These are phyloP conservation scores for Ophiostoma australiae DNA, from an alignment of 2,329 filamentous ascomycete genomes.

Conservation along the genomic window DNA sequence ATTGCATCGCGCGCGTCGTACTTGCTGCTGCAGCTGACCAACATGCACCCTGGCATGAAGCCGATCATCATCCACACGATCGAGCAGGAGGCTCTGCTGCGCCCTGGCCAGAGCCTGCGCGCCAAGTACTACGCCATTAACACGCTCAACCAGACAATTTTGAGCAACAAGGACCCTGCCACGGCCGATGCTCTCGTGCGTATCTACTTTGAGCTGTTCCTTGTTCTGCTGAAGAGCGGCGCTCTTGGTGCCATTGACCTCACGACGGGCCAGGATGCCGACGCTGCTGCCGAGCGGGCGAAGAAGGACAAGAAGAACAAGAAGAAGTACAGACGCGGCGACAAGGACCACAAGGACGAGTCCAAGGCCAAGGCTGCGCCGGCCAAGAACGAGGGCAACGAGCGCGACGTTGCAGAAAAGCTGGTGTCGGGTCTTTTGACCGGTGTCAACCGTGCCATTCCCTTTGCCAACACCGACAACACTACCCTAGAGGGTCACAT, in stretches of 20 bases:
- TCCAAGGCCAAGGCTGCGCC: conserved; percentile 31
- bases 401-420: conserved; percentile 78
- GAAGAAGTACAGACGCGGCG: conserved; percentile 26
- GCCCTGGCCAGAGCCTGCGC: conserved; percentile 78
- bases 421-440: conserved; percentile 86
- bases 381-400: conserved; percentile 34
- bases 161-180: conserved; percentile 76
- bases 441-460: conserved; percentile 92
- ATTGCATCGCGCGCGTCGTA: conserved; percentile 92
- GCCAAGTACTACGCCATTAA: conserved; percentile 96
- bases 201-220: conserved; percentile 89
- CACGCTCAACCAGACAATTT: conserved; percentile 91
- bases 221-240: conserved; percentile 67
- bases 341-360: conserved; percentile 32
- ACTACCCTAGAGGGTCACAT: conserved; percentile 78
- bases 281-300: conserved; percentile 36
- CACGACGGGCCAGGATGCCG: conserved; percentile 26
- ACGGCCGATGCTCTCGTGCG: conserved; percentile 76
- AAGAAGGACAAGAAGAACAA: conserved; percentile 29
- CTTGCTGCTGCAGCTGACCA: conserved; percentile 84
- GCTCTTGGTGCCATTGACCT: conserved; percentile 41
- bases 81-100: conserved; percentile 81
- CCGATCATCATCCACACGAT: conserved; percentile 75
- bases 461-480: conserved; percentile 79
- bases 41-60: conserved; percentile 90